These are phyloP conservation scores for Fusarium incarnatum DNA, from an alignment of 2,329 filamentous ascomycete species.

Conservation along the genomic window DNA sequence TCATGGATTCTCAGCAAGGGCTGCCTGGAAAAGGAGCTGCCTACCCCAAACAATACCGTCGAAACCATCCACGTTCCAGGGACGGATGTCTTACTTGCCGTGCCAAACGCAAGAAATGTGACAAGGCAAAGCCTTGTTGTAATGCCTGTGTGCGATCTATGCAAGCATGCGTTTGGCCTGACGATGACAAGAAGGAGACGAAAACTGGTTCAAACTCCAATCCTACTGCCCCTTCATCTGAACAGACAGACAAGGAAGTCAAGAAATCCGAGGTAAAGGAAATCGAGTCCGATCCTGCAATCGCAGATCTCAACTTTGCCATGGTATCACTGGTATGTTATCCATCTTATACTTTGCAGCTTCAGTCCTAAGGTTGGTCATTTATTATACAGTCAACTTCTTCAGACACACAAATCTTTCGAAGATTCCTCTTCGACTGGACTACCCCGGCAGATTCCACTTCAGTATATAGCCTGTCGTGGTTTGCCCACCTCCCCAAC, in stretches of 20 bases:
- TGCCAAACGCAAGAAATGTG: background rate
- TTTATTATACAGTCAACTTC: background rate
- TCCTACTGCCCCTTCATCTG: background rate
- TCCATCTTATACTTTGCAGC: fast-evolving
- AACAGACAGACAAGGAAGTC: background rate
- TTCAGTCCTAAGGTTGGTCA: too few species aligned
- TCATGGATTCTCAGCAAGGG: background rate
- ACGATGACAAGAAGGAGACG: background rate
- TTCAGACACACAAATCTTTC: background rate
- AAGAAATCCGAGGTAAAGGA: background rate
- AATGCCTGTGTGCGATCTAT: background rate
- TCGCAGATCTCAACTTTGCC: background rate
- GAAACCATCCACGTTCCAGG: background rate
- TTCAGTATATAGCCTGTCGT: background rate
- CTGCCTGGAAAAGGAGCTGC: background rate
- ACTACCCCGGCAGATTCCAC: background rate
- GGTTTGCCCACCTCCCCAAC: background rate
- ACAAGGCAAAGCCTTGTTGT: background rate
- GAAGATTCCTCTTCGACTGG: background rate
- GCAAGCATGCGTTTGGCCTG: background rate
- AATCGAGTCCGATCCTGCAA: background rate
- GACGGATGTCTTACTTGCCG: background rate
- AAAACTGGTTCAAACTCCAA: background rate
- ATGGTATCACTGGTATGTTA: background rate
- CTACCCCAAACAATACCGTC: background rate